Evolutionary conservation across 2,329 filamentous ascomycete genomes (phyloP), one percentile per base, ranked within the genome.

Genomic region (Diaporthe citrichinensis): DNA sequence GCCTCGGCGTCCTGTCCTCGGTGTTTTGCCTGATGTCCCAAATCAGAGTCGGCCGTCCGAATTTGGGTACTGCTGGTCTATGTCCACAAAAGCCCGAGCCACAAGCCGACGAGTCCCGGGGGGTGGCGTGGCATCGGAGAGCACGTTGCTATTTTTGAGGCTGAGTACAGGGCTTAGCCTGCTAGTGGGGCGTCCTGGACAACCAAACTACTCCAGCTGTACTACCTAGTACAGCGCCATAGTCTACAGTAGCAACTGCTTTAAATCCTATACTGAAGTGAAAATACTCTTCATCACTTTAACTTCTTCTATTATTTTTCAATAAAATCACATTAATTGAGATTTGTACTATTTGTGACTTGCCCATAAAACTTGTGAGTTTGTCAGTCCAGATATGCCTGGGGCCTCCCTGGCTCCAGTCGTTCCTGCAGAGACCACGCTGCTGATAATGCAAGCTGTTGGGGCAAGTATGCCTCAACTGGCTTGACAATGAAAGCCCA

Each of bases 131-230:
- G 20, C 65, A 25, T 51, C 55, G 46, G 58, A 73, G 36, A 55
- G 25, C 23, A 39, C 28, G 44, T n/a, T 44, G 34, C 57, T 59
- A 72, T 72, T 46, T 67, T 39, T 57, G 75, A 72, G 72, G 75
- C 75, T 76, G 59, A 72, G 75, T 68, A 41, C 59, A 72, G 58
- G 68, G 73, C 68, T 72, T 39, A 62, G 68, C 58, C n/a, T 39
- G 65, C 31, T 28, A 20, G 65, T 49, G 65, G 62, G 73, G 65
- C 36, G 23, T 34, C n/a, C 31, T 36, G 51, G 15, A 28, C 49
- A 46, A 4, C 53, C 36, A 44, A 44, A 17, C 14, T 39, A 14
- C 41, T 9, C 44, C 36, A 31, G 41, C 28, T 20, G 44, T 53
- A 53, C 51, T 12, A 12, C 23, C 23, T 17, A 7, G 12, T 31